Base-by-base conservation (phyloP, 2,329 filamentous ascomycete genomes). In the Colletotrichum costaricense region DNA sequence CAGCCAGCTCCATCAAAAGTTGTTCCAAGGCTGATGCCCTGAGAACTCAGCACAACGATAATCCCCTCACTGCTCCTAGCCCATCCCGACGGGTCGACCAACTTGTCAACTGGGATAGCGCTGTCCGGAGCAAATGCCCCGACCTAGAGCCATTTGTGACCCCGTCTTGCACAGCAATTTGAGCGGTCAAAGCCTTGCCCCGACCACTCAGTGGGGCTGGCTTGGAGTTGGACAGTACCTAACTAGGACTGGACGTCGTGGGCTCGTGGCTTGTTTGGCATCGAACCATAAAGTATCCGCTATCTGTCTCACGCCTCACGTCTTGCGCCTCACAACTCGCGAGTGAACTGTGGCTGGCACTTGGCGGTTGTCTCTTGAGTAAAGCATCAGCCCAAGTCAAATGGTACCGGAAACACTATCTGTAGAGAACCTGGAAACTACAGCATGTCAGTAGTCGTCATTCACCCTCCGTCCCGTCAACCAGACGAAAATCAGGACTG, bases 61-160 rank as follows among this genome's bases (percentile, higher is more conserved):
- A 57, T 65, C 59, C 60, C 55, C 70, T 62, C 59, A 54, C 52
- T 49, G 54, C 67, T 65, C 52, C 58, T 26, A 55, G 66, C 14
- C 38, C 6, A 19, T 19, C 16, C 38, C 16, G 16, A 42, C 16
- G 16, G 38, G 38, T 19, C 38, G 16, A 42, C 14, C 16, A 19
- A 8, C 38, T 14, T 49, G 67, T 26, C 30, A 26, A 42, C 42
- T 24, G 42, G 22, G 46, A 49, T 56, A 67, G 55, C 56, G 46
- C 60, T 28, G 8, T 5, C 67, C 71, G 71, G 71, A 73, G 71
- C 71, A 73, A 66, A 73, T 60, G 71, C 67, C 67, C 71, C 71
- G 71, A 19, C 28, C 8, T 22, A 30, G 30, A 26, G n/a, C 5
- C 28, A 28, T 49, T 49, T n/a, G 42, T 49, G 19, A 22, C 19